Percentiles rank a stretch among this genome's conserved stretches.
Evolutionary conservation across 1,284 basidiomycete genomes (phyloP).

Genomic region (Rhodotorula sp.): DNA sequence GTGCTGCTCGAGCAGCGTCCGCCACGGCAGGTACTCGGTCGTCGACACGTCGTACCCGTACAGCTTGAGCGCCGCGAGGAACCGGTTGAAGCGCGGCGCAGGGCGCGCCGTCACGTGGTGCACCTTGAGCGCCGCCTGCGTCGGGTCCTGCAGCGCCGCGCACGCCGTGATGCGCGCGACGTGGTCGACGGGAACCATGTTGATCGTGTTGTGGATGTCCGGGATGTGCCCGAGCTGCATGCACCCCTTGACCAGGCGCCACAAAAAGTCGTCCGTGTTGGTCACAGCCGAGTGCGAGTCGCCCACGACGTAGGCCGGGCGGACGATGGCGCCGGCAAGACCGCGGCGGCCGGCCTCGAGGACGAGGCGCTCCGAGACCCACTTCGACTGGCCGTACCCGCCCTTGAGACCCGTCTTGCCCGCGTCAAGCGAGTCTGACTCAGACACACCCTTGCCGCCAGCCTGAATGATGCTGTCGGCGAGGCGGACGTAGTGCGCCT

Average conservation of each 20-base stretch:
- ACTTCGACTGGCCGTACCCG: conserved; percentile 97
- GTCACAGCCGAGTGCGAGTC: conserved; percentile 88
- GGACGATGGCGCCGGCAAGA: conserved; percentile 80
- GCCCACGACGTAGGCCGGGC: conserved; percentile 95
- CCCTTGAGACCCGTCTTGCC: conserved; percentile 74
- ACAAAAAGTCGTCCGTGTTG: conserved; percentile 99
- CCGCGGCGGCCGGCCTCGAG: conserved; percentile 88
- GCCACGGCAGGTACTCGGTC: conserved; percentile 90
- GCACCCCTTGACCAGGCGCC: conserved; percentile 97
- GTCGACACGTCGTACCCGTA: conserved; percentile 80
- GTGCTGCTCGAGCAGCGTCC: conserved; percentile 87
- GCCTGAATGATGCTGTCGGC: conserved; percentile 67
- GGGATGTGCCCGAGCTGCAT: conserved; percentile 92
- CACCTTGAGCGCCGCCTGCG: conserved; percentile 61
- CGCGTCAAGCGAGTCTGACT: conserved; percentile 88
- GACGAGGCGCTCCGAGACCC: conserved; percentile 94
- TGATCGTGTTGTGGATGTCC: conserved; percentile 97
- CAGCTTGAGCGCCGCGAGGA: conserved; percentile 70
- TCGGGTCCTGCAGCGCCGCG: conserved; percentile 57
- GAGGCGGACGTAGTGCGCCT: conserved; percentile 79
- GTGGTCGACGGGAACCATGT: conserved; percentile 98
- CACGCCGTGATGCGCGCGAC: conserved; percentile 81
- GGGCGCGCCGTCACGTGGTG: conserved; percentile 87
- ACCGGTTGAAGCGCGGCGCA: conserved; percentile 82
- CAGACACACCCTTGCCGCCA: conserved; percentile 70